Conservation (phyloP, 352 stramenopile genomes). For the Pythium chondricola region DNA sequence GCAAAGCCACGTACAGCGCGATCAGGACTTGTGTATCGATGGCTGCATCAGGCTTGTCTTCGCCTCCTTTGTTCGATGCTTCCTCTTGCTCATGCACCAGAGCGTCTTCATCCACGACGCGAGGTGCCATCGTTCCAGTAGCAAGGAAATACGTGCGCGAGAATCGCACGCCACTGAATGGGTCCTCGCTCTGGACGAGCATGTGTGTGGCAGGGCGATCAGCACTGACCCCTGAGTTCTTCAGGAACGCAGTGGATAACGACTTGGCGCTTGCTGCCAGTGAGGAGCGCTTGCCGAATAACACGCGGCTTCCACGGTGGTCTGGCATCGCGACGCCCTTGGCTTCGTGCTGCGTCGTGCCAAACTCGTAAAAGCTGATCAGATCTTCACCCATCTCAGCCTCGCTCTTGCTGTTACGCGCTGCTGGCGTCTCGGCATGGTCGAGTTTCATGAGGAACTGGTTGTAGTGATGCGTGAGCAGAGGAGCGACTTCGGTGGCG, state of each 20-base stretch:
- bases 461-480: conserved; percentile 51
- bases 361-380: conserved; percentile 77
- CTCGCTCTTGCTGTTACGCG: conserved; percentile 36
- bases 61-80: conserved; percentile 10
- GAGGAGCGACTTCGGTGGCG: conserved; percentile 39
- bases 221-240: conserved; percentile 21
- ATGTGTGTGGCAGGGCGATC: conserved; percentile 45
- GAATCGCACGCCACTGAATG: conserved; percentile 59
- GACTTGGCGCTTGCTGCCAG: conserved; percentile 18
- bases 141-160: conserved; percentile 64
- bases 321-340: conserved; percentile 24
- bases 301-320: conserved; percentile 42
- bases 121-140: conserved; percentile 39
- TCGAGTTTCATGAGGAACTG: conserved; percentile 70
- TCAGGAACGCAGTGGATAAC: conserved; percentile 28
- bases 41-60: conserved; percentile 4
- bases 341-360: conserved; percentile 53
- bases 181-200: conserved; percentile 61
- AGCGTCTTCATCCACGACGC: conserved; percentile 57
- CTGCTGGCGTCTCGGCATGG: conserved; percentile 41
- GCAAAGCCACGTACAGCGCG: conserved; percentile 28
- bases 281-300: conserved; percentile 52
- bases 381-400: conserved; percentile 57
- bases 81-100: conserved; percentile 25
- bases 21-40: conserved; percentile 29